Evolutionary conservation across 2,329 filamentous ascomycete genomes (phyloP).

Genomic region (Remersonia thermophila): DNA sequence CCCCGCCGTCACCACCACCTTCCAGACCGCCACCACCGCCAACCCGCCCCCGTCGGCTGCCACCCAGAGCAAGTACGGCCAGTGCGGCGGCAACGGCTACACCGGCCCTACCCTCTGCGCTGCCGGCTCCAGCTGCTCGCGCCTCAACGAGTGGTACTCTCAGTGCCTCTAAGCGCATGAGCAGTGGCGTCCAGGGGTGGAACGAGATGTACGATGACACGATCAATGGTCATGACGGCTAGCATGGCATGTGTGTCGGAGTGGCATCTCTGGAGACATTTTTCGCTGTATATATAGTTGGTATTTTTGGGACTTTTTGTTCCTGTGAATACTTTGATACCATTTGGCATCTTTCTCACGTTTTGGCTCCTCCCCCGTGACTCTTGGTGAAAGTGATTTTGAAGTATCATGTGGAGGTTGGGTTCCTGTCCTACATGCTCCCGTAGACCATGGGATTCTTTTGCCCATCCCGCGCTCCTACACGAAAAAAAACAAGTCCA

Average conservation of each 20-base stretch:
- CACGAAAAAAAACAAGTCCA: too few species aligned
- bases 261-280: too few species aligned
- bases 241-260: too few species aligned
- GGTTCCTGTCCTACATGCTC: too few species aligned
- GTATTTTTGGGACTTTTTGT: too few species aligned
- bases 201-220: neutral
- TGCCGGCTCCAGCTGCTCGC: constrained; percentile 12
- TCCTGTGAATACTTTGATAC: neutral
- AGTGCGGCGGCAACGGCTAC: constrained; percentile 17
- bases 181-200: neutral
- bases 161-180: constrained; percentile 13
- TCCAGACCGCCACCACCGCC: constrained; percentile 5
- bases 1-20: constrained; percentile 1
- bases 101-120: constrained; percentile 14
- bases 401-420: too few species aligned
- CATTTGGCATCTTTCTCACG: neutral
- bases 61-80: constrained; percentile 15
- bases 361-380: too few species aligned
- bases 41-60: constrained; percentile 5
- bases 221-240: neutral
- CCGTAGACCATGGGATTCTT: too few species aligned
- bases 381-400: too few species aligned
- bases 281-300: constrained; percentile 6
- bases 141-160: constrained; percentile 12
- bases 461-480: too few species aligned